Conservation (phyloP, 192 early-diverging fungal species). For the Entrophospora sp. region DNA sequence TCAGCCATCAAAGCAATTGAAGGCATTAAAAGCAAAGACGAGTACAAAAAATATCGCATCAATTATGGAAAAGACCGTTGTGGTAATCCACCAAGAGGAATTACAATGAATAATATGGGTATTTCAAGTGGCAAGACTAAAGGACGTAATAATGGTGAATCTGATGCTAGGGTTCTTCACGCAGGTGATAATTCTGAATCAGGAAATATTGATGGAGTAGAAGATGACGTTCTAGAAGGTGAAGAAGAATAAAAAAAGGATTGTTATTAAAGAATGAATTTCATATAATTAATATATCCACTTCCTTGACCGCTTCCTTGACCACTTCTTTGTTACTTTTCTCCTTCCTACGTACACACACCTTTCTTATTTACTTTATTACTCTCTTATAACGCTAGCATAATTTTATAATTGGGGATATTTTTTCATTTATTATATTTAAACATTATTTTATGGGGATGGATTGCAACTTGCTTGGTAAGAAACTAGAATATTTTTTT, state of each 20-base stretch:
- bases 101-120: not conserved
- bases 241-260: slow-evolving; percentile 19
- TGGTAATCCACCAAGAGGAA: slow-evolving; percentile 52
- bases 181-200: slow-evolving; percentile 11
- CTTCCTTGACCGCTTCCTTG: not conserved
- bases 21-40: slow-evolving; percentile 47
- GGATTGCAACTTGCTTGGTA: too few relatives aligned
- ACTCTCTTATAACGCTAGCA: not conserved
- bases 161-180: slow-evolving; percentile 20
- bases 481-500: too few relatives aligned
- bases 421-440: too few relatives aligned
- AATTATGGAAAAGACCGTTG: slow-evolving; percentile 88
- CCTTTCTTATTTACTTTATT: not conserved
- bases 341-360: too few relatives aligned
- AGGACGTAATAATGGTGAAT: slow-evolving; percentile 19
- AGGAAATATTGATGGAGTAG: not conserved
- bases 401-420: not conserved
- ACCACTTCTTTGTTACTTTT: not conserved
- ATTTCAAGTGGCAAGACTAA: not conserved
- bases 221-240: slow-evolving; percentile 6
- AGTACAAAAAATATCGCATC: slow-evolving; percentile 52
- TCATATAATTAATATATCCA: not conserved
- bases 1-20: slow-evolving; percentile 76
- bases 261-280: not conserved
- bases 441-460: too few relatives aligned